These are phyloP conservation scores for Cochlearia excelsa DNA, from an alignment of 345 rosid genomes.

Conservation along the genomic window DNA sequence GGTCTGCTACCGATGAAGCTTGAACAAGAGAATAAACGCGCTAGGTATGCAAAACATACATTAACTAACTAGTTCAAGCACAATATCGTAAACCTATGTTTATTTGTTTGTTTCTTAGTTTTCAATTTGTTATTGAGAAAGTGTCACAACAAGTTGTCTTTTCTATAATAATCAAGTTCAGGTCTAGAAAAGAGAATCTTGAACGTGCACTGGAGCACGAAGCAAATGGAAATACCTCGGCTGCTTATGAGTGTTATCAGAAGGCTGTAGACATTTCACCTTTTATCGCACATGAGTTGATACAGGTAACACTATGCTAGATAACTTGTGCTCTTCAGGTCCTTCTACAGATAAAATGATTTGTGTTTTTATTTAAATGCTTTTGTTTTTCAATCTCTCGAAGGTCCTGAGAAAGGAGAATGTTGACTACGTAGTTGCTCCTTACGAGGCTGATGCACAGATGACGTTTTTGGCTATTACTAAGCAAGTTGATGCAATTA, in stretches of 20 bases:
- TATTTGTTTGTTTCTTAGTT: not conserved
- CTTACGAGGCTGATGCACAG: conserved; percentile 98
- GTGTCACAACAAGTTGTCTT: not conserved
- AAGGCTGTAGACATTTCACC: conserved; percentile 98
- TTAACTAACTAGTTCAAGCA: not conserved
- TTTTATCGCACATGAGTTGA: conserved; percentile 73
- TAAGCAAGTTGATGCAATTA: conserved; percentile 81
- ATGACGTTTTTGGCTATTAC: conserved; percentile 86
- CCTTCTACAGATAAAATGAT: not conserved
- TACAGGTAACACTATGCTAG: conserved; percentile 50
- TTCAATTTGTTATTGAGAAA: not conserved
- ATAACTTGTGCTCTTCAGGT: not conserved
- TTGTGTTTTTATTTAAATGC: not conserved
- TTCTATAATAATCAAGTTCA: conserved; percentile 29
- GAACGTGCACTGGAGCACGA: conserved; percentile 83
- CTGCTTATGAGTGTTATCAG: conserved; percentile 88
- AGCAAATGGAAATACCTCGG: conserved; percentile 70
- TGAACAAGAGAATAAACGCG: conserved; percentile 96
- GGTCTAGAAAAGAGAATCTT: conserved; percentile 84
- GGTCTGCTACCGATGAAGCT: conserved; percentile 90
- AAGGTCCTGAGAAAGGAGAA: conserved; percentile 80
- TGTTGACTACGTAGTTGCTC: conserved; percentile 75
- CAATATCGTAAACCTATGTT: not conserved
- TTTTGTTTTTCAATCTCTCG: conserved; percentile 14
- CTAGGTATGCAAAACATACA: conserved; percentile 50